A percentile compares a stretch with the other conserved stretches of the same genome.
Evolutionary conservation across 768 basidiomycete genomes (phyloP).

Genomic region (Boletus rubescentipes): DNA sequence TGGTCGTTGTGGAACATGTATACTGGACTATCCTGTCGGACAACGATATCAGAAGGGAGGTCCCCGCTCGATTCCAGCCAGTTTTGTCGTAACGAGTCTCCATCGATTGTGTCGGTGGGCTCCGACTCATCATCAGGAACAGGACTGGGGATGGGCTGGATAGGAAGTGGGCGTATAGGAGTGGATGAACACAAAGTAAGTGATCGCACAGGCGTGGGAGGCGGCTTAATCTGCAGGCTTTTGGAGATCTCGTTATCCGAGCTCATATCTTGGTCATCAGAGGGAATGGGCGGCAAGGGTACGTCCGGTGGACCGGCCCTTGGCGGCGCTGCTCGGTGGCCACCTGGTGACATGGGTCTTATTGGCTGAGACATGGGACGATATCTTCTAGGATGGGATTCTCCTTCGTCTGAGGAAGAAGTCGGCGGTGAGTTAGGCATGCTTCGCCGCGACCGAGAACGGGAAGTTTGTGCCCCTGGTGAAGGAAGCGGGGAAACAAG

Average conservation of each 20-base stretch:
- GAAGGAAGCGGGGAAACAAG: not conserved
- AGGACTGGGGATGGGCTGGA: constrained; percentile 19
- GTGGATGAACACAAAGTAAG: not conserved
- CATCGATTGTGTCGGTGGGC: not conserved
- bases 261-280: not conserved
- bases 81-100: constrained; percentile 3
- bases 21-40: constrained; percentile 24
- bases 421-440: not conserved
- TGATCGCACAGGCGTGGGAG: constrained; percentile 6
- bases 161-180: constrained; percentile 14
- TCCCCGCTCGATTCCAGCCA: constrained; percentile 4
- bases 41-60: constrained; percentile 3
- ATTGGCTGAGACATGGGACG: not conserved
- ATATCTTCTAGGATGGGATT: not conserved
- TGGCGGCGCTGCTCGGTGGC: constrained; percentile 12
- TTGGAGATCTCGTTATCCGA: not conserved
- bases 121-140: constrained; percentile 11
- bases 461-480: not conserved
- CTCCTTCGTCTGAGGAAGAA: constrained; percentile 12
- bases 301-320: constrained; percentile 12
- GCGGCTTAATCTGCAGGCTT: not conserved
- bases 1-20: constrained; percentile 7
- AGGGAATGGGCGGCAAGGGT: constrained; percentile 25
- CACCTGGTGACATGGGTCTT: not conserved
- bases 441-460: constrained; percentile 1